Evolutionary conservation across 768 basidiomycete species (phyloP).

Genomic region (Lactarius sanguifluus): DNA sequence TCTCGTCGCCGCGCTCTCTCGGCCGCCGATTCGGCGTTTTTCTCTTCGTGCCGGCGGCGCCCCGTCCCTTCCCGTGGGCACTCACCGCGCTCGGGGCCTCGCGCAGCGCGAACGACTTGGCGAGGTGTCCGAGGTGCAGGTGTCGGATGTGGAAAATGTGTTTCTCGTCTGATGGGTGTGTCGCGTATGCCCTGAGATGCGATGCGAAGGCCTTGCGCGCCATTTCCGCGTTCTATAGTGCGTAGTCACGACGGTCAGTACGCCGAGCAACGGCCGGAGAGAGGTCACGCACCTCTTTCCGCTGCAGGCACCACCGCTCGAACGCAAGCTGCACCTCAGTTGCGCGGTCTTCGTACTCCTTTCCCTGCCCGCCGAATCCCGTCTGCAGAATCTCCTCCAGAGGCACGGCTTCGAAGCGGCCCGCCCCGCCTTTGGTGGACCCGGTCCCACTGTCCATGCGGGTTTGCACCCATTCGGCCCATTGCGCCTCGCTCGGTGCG

Average conservation of each 20-base stretch:
- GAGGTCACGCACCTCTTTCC: slow-evolving; percentile 54
- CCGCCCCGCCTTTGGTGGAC: slow-evolving; percentile 35
- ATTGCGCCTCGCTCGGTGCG: slow-evolving; percentile 79
- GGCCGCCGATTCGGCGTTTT: slow-evolving; percentile 7
- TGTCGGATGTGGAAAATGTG: slow-evolving; percentile 95
- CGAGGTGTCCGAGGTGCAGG: slow-evolving; percentile 91
- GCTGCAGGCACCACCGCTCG: slow-evolving; percentile 85
- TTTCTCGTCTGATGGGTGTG: slow-evolving; percentile 93
- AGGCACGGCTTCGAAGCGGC: slow-evolving; percentile 58
- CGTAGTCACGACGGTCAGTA: slow-evolving; percentile 8
- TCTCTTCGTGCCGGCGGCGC: slow-evolving; percentile 26
- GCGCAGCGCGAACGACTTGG: slow-evolving; percentile 87
- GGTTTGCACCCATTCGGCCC: slow-evolving; percentile 87
- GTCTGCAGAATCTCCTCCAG: slow-evolving; percentile 70
- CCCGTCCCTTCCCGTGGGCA: slow-evolving; percentile 24
- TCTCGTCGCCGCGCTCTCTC: slow-evolving; percentile 22
- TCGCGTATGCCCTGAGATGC: slow-evolving; percentile 94
- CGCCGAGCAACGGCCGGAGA: no score
- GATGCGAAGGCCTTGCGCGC: slow-evolving; percentile 89
- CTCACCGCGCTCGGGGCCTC: slow-evolving; percentile 65
- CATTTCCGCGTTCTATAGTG: slow-evolving; percentile 63
- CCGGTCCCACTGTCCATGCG: slow-evolving; percentile 64
- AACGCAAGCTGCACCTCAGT: slow-evolving; percentile 95
- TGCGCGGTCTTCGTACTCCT: slow-evolving; percentile 83
- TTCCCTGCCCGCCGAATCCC: slow-evolving; percentile 84